Evolutionary conservation across 768 basidiomycete species (phyloP).

Genomic region (Amanita jacksonii): DNA sequence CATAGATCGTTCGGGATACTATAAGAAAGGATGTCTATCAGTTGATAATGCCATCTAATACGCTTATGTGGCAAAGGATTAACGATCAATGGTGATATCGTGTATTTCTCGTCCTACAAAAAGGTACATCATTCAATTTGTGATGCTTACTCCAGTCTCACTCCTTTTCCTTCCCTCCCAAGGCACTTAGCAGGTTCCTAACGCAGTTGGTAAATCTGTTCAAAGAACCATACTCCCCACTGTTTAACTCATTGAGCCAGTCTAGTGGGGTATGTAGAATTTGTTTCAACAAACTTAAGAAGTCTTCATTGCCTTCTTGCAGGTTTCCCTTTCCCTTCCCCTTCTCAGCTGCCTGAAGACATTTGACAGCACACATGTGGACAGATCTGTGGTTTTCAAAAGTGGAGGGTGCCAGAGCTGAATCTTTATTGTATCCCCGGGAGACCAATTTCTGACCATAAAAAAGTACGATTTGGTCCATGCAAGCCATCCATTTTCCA

Average conservation of each 20-base stretch:
- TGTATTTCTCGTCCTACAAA: no score
- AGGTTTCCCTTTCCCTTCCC: constrained; percentile 1
- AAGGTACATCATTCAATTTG: no score
- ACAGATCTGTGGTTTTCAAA: not conserved
- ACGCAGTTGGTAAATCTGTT: not conserved
- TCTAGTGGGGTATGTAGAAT: not conserved
- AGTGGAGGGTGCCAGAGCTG: not conserved
- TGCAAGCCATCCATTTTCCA: not conserved
- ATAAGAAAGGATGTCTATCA: no score
- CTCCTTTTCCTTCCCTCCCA: no score
- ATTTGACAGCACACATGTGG: not conserved
- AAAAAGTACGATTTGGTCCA: not conserved
- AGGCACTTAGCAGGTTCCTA: no score
- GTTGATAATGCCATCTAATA: no score
- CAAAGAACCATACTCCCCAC: no score
- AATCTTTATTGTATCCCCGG: not conserved
- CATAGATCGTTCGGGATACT: not conserved
- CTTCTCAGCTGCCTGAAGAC: not conserved
- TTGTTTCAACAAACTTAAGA: not conserved
- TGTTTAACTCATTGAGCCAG: not conserved
- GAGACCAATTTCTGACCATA: not conserved
- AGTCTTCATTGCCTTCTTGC: not conserved
- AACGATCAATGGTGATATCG: no score
- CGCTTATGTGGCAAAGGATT: no score
- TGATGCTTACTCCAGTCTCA: no score